Base-by-base conservation (phyloP, 441 rosid genomes). In the Hura crepitans region DNA sequence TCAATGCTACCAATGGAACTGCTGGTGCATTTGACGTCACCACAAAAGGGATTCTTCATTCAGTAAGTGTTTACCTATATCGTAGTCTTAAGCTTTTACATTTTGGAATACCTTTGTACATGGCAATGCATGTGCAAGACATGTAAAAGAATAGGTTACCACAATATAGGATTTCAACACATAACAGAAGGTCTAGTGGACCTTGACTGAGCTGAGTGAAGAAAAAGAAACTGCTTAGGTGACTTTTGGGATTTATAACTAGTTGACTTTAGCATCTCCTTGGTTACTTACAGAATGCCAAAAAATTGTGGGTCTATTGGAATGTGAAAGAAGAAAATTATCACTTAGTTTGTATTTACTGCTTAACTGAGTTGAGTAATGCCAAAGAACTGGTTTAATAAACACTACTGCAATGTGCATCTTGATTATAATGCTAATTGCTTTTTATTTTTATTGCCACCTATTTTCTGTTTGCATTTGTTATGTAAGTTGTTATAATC, bases 21-120 rank as follows among this genome's bases (percentile, higher is more conserved):
- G 90, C 92, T 30, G 95, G 91, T 77, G 98, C 98, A 54, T 94
- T 94, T 75, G 98, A 94, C 84, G 98, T 94, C 81, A 88, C 98
- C 54, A 94, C 97, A 37, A 94, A 94, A 80, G 98, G 98, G 79
- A 81, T 94, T 77, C 96, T 94, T 81, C 98, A 94, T 70, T 11
- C 90, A n/a, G 98, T 91, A 85, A 77, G 83, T 69, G 55, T 66
- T 77, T 37, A 27, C 59, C 49, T 57, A 37, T 12, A 60, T 56
- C 14, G 5, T 42, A 1, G 45, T 46, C 30, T 59, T 67, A 10
- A 22, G 9, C 7, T 25, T 30, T 12, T 33, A 14, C 35, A 57
- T 17, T 47, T 51, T 62, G 30, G n/a, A 25, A 51, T 39, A 31
- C 18, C 54, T 20, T 6, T 35, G 30, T 20, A 22, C 56, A 47